These are phyloP conservation scores for Aspergillus versicolor DNA, from an alignment of 2,329 filamentous ascomycete species.

Conservation along the genomic window DNA sequence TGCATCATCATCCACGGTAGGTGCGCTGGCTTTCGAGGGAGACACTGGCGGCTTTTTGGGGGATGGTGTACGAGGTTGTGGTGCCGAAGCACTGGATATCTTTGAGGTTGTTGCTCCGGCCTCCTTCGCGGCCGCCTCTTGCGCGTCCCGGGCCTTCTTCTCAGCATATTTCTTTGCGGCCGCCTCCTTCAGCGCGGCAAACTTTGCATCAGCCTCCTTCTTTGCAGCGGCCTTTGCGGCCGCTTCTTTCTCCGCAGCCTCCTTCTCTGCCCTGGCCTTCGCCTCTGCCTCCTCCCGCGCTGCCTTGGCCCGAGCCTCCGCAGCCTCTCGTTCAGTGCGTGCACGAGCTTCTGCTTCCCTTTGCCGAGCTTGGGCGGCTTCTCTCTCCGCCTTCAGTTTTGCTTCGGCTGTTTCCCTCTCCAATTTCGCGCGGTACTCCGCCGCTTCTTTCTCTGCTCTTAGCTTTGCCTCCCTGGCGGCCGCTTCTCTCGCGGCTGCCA, in stretches of 20 bases:
- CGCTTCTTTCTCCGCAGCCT: constrained; percentile 68
- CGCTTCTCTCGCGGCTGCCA: constrained; percentile 31
- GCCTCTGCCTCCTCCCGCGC: constrained; percentile 31
- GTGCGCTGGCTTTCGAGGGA: constrained; percentile 28
- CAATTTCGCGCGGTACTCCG: constrained; percentile 32
- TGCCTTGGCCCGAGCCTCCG: constrained; percentile 23
- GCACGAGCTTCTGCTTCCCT: constrained; percentile 21
- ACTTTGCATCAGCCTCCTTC: constrained; percentile 39
- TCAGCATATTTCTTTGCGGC: constrained; percentile 40
- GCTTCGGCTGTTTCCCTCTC: constrained; percentile 33
- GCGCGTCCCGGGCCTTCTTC: constrained; percentile 36
- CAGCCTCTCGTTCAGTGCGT: constrained; percentile 22
- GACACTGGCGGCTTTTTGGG: constrained; percentile 39
- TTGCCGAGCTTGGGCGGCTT: constrained; percentile 24
- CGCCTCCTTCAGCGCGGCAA: constrained; percentile 39
- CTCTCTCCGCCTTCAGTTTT: constrained; percentile 21
- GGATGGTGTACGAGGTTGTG: constrained; percentile 36
- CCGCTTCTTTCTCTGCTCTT: constrained; percentile 36
- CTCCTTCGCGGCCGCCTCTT: constrained; percentile 28
- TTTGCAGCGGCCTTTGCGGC: constrained; percentile 37
- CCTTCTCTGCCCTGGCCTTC: constrained; percentile 35
- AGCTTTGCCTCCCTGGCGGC: constrained; percentile 25
- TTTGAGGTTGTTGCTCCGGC: constrained; percentile 30
- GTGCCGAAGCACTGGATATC: constrained; percentile 22
- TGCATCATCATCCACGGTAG: constrained; percentile 60